Evolutionary conservation across 495 filamentous ascomycete species (phyloP).

Genomic region (Aspergillus sparsus): DNA sequence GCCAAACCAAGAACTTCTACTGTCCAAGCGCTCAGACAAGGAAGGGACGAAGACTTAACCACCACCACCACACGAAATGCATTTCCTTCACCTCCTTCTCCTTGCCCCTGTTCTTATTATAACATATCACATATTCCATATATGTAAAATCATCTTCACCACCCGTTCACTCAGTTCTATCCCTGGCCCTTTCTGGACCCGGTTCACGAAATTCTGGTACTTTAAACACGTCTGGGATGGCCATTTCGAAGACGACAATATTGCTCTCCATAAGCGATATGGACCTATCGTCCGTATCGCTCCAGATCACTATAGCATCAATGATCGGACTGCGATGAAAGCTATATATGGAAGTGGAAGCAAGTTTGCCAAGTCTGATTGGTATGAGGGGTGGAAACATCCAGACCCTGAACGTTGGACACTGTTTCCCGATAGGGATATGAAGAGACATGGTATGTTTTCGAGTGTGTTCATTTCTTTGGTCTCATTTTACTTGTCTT

Average conservation of each 20-base stretch:
- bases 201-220: conserved; percentile 59
- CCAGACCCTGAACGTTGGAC: conserved; percentile 37
- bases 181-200: conserved; percentile 54
- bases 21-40: no score
- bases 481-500: not conserved
- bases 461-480: no score
- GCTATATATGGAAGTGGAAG: conserved; percentile 47
- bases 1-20: no score
- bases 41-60: not conserved
- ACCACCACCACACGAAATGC: conserved; percentile 15
- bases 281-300: conserved; percentile 50
- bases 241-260: conserved; percentile 47
- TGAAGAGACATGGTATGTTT: conserved; percentile 41
- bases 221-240: conserved; percentile 45
- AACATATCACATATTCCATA: conserved; percentile 15
- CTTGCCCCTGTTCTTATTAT: conserved; percentile 14
- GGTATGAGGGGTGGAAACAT: conserved; percentile 44
- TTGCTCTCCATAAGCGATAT: conserved; percentile 43
- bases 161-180: conserved; percentile 44
- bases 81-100: conserved; percentile 16
- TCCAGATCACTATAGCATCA: conserved; percentile 54
- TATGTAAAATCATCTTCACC: conserved; percentile 23
- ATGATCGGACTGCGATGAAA: conserved; percentile 42
- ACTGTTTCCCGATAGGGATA: conserved; percentile 45
- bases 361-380: conserved; percentile 42